Evolutionary conservation across 1,284 basidiomycete species (phyloP).

Genomic region (Baeospora myosura): DNA sequence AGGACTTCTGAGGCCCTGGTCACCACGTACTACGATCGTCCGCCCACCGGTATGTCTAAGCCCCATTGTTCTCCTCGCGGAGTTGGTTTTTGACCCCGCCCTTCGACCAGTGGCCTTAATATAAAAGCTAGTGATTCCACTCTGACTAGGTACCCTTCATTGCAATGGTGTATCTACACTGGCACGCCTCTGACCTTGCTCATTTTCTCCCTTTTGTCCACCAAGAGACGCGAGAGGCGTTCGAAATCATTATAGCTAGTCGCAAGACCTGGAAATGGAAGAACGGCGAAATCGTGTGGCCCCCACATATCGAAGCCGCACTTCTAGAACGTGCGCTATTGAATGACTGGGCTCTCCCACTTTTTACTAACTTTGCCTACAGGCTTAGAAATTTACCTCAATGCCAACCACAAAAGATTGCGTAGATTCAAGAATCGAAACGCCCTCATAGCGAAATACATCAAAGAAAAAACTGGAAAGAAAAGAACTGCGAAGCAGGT

Average conservation of each 20-base stretch:
- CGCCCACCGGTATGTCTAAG: no score
- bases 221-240: not conserved
- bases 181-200: no score
- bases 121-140: no score
- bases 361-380: slow-evolving; percentile 6
- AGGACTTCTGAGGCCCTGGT: no score
- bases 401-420: slow-evolving; percentile 59
- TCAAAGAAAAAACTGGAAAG: slow-evolving; percentile 54
- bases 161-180: no score
- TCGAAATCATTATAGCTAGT: slow-evolving; percentile 35
- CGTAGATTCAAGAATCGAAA: slow-evolving; percentile 69
- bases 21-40: no score
- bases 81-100: no score
- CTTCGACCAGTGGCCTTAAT: no score
- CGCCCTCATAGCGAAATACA: slow-evolving; percentile 66
- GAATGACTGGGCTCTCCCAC: slow-evolving; percentile 11
- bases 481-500: slow-evolving; percentile 65
- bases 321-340: slow-evolving; percentile 61
- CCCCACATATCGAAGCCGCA: slow-evolving; percentile 66
- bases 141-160: no score
- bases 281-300: slow-evolving; percentile 57
- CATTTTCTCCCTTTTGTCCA: no score
- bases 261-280: slow-evolving; percentile 52
- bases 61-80: no score
- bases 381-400: slow-evolving; percentile 63